Percentiles rank a stretch among this genome's conserved stretches.
phyloP scores from a whole-genome alignment of 1,284 basidiomycete species.

The Inonotus hispidus region DNA sequence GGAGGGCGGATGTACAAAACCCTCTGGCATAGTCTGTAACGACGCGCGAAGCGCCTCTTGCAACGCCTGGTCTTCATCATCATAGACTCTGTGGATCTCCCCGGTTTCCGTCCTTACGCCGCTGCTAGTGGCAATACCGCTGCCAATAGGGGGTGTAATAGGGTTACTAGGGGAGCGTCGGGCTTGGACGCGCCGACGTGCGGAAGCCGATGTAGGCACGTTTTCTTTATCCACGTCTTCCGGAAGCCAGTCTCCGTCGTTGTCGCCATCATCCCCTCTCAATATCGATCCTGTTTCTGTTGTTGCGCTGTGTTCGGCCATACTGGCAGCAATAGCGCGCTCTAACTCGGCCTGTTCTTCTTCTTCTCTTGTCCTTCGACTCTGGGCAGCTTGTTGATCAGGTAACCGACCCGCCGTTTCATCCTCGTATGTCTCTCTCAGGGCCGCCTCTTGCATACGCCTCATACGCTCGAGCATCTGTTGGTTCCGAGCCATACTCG shows the following conservation, averaged over 20 bases:
- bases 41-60: constrained; percentile 84
- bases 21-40: constrained; percentile 60
- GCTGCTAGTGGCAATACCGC: neutral
- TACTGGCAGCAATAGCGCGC: constrained; percentile 63
- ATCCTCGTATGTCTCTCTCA: constrained; percentile 50
- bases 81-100: constrained; percentile 49
- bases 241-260: constrained; percentile 25
- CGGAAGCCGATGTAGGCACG: constrained; percentile 10
- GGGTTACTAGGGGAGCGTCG: constrained; percentile 3
- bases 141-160: neutral
- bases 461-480: constrained; percentile 60
- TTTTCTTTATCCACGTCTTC: constrained; percentile 23
- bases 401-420: constrained; percentile 28
- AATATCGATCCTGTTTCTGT: neutral
- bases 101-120: constrained; percentile 14
- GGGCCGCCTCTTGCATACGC: constrained; percentile 62
- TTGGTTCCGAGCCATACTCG: constrained; percentile 61
- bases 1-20: constrained; percentile 36
- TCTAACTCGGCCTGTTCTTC: constrained; percentile 58
- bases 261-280: neutral
- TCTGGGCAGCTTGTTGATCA: constrained; percentile 17
- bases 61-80: constrained; percentile 82
- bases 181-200: constrained; percentile 4
- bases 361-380: constrained; percentile 28
- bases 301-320: constrained; percentile 25